Base-by-base conservation (phyloP, 441 rosid genomes). In the Jatropha multifida region DNA sequence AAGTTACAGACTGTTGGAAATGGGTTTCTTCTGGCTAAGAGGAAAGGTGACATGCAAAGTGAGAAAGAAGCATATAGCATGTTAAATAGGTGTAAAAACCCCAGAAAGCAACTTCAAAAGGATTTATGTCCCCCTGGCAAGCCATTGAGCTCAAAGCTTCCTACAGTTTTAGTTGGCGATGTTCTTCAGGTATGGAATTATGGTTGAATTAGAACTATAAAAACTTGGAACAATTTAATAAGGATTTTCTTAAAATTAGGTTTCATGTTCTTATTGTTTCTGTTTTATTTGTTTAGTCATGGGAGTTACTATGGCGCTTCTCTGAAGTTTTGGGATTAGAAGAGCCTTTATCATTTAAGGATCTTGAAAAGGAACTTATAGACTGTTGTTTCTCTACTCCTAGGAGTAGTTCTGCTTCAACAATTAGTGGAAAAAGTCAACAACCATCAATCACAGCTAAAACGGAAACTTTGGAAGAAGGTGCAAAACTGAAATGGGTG, bases 291-390 rank as follows among this genome's bases (percentile, higher is more conserved):
- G 66, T 79, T 67, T 81, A 84, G 86, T 81, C 79, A 4, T 84
- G 86, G 88, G 91, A 88, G 76, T 74, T 85, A 63, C 71, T 88
- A 52, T 81, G 84, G 83, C 89, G 88, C 68, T 88, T 88, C 79
- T 82, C 87, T 68, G 86, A 85, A 71, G 83, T 85, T 71, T 69
- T 88, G 83, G 91, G 85, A 65, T 76, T 88, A 59, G 77, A 85
- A 23, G 80, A 81, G 79, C 79, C 83, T 74, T 73, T 82, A 23
- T 76, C 86, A 23, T 74, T 85, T 72, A 71, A 79, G 79, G 83
- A 85, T 68, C 83, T 88, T 59, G 91, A 85, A 71, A 83, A 78
- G 63, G 88, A 85, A 76, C 83, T 88, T 32, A 46, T 78, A 55
- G 78, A 69, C 73, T 82, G 81, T 65, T 48, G 38, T 74, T 76